These are phyloP conservation scores for Erythrophleum fordii DNA, from an alignment of 306 rosid species.

Conservation along the genomic window DNA sequence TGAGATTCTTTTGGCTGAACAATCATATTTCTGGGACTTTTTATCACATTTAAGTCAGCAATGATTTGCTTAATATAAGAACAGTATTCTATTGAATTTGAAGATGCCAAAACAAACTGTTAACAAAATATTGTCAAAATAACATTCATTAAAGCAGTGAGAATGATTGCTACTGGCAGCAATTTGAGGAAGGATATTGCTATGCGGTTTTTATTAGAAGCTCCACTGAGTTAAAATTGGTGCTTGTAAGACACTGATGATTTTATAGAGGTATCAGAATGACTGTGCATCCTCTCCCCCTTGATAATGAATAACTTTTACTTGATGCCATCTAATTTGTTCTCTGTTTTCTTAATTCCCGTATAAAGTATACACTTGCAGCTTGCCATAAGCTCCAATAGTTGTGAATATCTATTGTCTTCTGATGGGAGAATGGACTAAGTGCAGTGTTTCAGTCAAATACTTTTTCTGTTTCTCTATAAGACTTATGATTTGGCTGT, in stretches of 20 bases:
- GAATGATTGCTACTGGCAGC: conserved; percentile 16
- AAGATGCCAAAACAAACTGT: not conserved
- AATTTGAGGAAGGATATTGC: conserved; percentile 27
- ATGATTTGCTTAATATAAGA: not conserved
- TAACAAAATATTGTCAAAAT: not conserved
- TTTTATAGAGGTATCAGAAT: conserved; percentile 12
- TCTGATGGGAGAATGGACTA: not conserved
- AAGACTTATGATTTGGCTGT: not conserved
- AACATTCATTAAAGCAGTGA: not conserved
- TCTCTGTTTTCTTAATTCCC: not conserved
- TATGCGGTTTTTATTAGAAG: not conserved
- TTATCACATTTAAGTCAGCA: not conserved
- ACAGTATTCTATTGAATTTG: not conserved
- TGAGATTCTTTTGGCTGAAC: not conserved
- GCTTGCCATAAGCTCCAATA: not conserved
- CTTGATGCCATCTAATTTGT: not conserved
- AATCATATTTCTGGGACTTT: not conserved
- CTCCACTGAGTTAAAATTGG: not conserved
- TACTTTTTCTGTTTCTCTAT: not conserved
- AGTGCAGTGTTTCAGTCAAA: not conserved
- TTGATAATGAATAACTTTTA: conserved; percentile 9
- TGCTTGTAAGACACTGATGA: conserved; percentile 15
- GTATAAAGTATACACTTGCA: not conserved
- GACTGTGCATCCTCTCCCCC: not conserved
- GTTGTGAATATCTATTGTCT: not conserved